Conservation (phyloP, 352 stramenopile species). For the Phytophthora foliorum region DNA sequence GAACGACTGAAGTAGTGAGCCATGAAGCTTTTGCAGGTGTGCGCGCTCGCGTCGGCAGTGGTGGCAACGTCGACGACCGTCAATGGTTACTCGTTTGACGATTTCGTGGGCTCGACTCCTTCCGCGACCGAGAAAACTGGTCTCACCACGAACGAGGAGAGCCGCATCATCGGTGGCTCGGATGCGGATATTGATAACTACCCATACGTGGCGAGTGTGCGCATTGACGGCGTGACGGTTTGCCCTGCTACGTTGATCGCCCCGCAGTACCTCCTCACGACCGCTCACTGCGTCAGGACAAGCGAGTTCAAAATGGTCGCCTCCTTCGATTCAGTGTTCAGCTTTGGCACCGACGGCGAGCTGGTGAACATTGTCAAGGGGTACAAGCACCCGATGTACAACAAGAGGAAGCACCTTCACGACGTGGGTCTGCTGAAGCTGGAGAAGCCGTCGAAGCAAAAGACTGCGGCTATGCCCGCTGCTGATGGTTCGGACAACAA, state of each 20-base stretch:
- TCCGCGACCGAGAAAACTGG: conserved; percentile 17
- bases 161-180: conserved; percentile 29
- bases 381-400: conserved; percentile 38
- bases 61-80: conserved; percentile 10
- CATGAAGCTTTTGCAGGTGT: conserved; percentile 36
- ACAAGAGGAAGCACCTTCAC: conserved; percentile 38
- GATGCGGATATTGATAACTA: conserved; percentile 42
- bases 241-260: conserved; percentile 73
- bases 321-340: conserved; percentile 35
- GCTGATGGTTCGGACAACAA: conserved; percentile 60
- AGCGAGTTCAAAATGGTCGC: conserved; percentile 34
- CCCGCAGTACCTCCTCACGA: conserved; percentile 72
- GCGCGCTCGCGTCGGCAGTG: conserved; percentile 10
- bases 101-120: conserved; percentile 6
- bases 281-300: conserved; percentile 73
- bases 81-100: conserved; percentile 27
- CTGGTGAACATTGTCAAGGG: conserved; percentile 34
- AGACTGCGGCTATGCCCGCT: conserved; percentile 44
- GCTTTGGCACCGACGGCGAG: conserved; percentile 34
- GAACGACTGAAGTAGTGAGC: neutral
- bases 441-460: conserved; percentile 43
- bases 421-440: conserved; percentile 70
- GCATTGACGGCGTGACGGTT: conserved; percentile 56
- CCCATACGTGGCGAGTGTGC: conserved; percentile 66
- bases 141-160: conserved; percentile 36